These are phyloP conservation scores for Auriscalpium microsporum DNA, from an alignment of 768 basidiomycete genomes.

Conservation along the genomic window DNA sequence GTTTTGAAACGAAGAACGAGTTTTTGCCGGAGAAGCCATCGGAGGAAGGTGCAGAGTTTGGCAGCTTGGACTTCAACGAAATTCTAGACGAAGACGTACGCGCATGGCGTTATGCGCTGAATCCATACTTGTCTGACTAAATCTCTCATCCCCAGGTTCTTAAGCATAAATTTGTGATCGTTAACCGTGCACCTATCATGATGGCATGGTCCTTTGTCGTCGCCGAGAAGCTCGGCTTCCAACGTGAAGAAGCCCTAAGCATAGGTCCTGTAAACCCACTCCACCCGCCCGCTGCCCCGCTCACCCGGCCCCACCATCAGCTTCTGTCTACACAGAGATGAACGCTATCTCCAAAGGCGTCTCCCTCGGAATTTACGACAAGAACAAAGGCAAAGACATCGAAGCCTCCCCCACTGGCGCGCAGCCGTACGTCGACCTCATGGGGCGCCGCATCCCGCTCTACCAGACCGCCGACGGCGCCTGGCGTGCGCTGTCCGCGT, in stretches of 20 bases:
- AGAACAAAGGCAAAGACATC: conserved; percentile 42
- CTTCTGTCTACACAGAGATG: conserved; percentile 90
- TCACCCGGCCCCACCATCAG: conserved; percentile 29
- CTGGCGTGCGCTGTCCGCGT: conserved; percentile 79
- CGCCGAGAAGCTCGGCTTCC: conserved; percentile 80
- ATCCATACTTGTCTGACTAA: not conserved
- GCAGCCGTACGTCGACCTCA: conserved; percentile 81
- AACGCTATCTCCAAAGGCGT: conserved; percentile 83
- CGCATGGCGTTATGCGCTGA: conserved; percentile 3
- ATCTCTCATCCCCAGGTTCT: conserved; percentile 39
- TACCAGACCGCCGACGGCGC: conserved; percentile 55
- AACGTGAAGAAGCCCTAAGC: conserved; percentile 81
- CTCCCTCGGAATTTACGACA: conserved; percentile 68
- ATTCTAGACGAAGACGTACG: conserved; percentile 65
- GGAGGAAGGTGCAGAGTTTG: conserved; percentile 43
- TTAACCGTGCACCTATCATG: conserved; percentile 93
- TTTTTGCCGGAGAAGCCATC: conserved; percentile 43
- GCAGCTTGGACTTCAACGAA: conserved; percentile 65
- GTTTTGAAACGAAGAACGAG: conserved; percentile 38
- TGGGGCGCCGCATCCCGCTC: conserved; percentile 78
- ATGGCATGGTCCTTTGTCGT: conserved; percentile 88
- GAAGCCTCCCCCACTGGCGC: conserved; percentile 49
- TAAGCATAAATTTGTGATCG: conserved; percentile 48
- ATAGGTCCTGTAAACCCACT: conserved; percentile 47
- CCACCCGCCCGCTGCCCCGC: not conserved